Conservation (phyloP, 2,329 filamentous ascomycete genomes). For the Fusarium musae region DNA sequence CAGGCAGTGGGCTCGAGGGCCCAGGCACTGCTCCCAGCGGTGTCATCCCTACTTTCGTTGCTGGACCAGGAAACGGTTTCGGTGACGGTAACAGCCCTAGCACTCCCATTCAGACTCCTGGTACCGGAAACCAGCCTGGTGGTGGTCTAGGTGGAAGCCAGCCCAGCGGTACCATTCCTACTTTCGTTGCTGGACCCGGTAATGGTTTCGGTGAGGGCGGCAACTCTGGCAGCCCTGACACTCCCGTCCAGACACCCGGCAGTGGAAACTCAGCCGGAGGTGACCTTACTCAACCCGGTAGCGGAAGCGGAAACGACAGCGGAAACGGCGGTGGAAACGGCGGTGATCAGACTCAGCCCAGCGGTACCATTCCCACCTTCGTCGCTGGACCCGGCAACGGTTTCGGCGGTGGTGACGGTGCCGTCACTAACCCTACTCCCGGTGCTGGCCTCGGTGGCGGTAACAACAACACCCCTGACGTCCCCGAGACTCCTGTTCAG, state of each 20-base stretch:
- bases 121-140: not conserved
- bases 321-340: not conserved
- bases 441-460: slow-evolving; percentile 4
- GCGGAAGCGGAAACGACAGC: not conserved
- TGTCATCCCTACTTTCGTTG: slow-evolving; percentile 20
- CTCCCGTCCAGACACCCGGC: slow-evolving; percentile 6
- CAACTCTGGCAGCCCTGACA: not conserved
- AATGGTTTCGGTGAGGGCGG: slow-evolving; percentile 9
- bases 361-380: slow-evolving; percentile 9
- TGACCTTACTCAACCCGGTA: not conserved
- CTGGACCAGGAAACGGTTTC: slow-evolving; percentile 20
- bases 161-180: slow-evolving; percentile 7
- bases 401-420: slow-evolving; percentile 10
- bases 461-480: slow-evolving; percentile 2
- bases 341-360: not conserved
- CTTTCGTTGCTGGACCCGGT: slow-evolving; percentile 20
- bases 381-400: slow-evolving; percentile 21
- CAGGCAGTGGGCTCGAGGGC: slow-evolving; percentile 20
- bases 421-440: not conserved
- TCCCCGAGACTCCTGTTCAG: slow-evolving; percentile 2
- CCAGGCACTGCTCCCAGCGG: slow-evolving; percentile 16
- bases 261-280: not conserved
- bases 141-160: not conserved
- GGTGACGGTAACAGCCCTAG: not conserved
- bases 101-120: slow-evolving; percentile 1